Evolutionary conservation across 163 green algal genomes (phyloP), one percentile per base, ranked within the genome.

Genomic region (Dunaliella salina): DNA sequence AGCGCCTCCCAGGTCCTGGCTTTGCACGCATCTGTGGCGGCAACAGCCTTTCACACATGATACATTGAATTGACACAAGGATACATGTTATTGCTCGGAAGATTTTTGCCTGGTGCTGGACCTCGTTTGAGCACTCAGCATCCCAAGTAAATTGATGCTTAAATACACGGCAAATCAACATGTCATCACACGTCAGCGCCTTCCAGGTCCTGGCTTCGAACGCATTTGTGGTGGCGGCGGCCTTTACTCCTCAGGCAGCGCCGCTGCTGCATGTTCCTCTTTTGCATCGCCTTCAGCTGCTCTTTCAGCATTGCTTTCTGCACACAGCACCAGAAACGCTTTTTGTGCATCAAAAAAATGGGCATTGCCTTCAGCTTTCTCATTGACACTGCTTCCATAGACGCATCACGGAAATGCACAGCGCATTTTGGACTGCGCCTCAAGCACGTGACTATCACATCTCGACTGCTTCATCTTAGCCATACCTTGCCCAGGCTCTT

Each of bases 301-400:
- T 75, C 63, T 29, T 75, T 75, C 63, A 75, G 24, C 63, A 75
- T 75, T 75, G 63, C 63, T 75, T 75, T 75, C 63, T 75, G 63
- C 63, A 29, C 24, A 29, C 13, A 75, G 63, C 63, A 75, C 13
- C 22, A 8, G 11, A 29, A n/a, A n/a, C n/a, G 63, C 22, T 5
- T 75, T 26, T n/a, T n/a, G n/a, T 75, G 63, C 63, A 75, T 8
- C 40, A 50, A 50, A 50, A 3, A 50, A 15, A 15, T 50, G n/a
- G 57, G 63, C 63, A 75, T 29, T 12, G 22, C 63, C 22, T 75
- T 26, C 63, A 75, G 63, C 63, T 75, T 5, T 12, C 20, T 12
- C 63, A 29, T 75, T 30, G 22, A 75, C 63, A 75, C 4, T 29
- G 24, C 63, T 75, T 29, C 57, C 15, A 69, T 15, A 69, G 57